A percentile compares a stretch with the other conserved stretches of the same genome.
These are phyloP conservation scores for Strigomonas culicis DNA, from an alignment of 208 protist genomes.

Conservation along the genomic window DNA sequence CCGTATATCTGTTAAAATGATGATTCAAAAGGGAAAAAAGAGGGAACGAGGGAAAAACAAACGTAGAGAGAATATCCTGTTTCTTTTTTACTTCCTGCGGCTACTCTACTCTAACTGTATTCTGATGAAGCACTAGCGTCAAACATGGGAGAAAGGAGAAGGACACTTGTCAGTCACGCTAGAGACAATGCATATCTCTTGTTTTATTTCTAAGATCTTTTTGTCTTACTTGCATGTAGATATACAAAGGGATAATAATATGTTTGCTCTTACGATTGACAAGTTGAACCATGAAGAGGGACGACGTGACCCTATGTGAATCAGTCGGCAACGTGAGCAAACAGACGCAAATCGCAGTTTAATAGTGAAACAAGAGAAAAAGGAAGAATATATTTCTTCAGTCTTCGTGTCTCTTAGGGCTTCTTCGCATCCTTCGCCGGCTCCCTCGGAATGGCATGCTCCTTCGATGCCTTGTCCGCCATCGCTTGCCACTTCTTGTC, in stretches of 20 bases:
- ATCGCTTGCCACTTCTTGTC: slow-evolving; percentile 5
- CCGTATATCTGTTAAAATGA: too few species aligned
- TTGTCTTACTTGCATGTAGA: too few species aligned
- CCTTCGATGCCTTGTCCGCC: slow-evolving; percentile 33
- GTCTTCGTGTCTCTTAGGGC: not conserved
- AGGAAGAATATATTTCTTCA: slow-evolving; percentile 1
- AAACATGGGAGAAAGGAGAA: too few species aligned
- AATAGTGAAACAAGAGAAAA: not conserved
- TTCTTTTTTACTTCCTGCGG: too few species aligned
- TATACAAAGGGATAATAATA: not conserved
- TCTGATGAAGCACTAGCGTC: too few species aligned
- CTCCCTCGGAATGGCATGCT: not conserved
- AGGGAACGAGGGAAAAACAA: not conserved
- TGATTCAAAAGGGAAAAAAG: not conserved
- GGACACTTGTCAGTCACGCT: too few species aligned
- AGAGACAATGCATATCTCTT: too few species aligned
- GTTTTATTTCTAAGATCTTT: too few species aligned
- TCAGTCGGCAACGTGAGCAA: too few species aligned
- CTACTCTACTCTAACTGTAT: too few species aligned
- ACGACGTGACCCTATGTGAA: too few species aligned
- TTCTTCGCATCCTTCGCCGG: not conserved
- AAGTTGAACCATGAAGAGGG: not conserved
- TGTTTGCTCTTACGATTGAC: not conserved
- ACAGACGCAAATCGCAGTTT: not conserved
- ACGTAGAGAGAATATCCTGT: too few species aligned